phyloP scores from a whole-genome alignment of 2,329 filamentous ascomycete genomes.

The Diplodia seriata region DNA sequence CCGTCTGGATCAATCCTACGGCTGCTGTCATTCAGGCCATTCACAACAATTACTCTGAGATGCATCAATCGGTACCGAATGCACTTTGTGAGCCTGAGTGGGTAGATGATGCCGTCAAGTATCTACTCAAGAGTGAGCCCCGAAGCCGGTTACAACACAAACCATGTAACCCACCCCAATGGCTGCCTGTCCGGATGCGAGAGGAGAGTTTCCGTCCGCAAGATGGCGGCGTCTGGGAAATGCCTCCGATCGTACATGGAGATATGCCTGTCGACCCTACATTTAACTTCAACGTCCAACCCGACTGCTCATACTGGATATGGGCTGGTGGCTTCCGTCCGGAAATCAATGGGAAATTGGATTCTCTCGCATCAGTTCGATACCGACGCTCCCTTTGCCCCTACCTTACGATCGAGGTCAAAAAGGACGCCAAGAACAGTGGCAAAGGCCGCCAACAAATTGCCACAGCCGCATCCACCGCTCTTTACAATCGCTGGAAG shows the following conservation, averaged over 20 bases:
- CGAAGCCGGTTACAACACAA: neutral
- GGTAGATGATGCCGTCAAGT: conserved; percentile 14
- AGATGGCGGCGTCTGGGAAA: conserved; percentile 3
- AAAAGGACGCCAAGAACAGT: neutral
- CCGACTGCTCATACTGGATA: conserved; percentile 12
- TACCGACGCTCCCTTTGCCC: neutral
- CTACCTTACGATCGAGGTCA: conserved; percentile 3
- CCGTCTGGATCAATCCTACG: conserved; percentile 4
- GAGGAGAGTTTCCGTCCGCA: conserved; percentile 12
- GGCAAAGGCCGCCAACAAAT: conserved; percentile 2
- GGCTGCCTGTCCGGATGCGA: conserved; percentile 9
- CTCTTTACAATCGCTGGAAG: conserved; percentile 1
- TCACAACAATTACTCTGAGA: conserved; percentile 8
- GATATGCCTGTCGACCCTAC: neutral
- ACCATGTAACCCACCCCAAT: neutral
- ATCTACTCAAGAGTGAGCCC: conserved; percentile 10
- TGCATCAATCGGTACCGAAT: neutral
- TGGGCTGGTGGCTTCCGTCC: conserved; percentile 3
- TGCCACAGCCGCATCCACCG: neutral
- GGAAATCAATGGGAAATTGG: neutral
- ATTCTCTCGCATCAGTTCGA: conserved; percentile 1
- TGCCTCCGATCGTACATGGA: neutral
- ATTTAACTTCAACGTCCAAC: conserved; percentile 3
- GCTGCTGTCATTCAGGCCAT: neutral
- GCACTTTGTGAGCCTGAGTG: conserved; percentile 4